Evolutionary conservation across 1,284 basidiomycete species (phyloP).

Genomic region (Rhodotorula sp.): DNA sequence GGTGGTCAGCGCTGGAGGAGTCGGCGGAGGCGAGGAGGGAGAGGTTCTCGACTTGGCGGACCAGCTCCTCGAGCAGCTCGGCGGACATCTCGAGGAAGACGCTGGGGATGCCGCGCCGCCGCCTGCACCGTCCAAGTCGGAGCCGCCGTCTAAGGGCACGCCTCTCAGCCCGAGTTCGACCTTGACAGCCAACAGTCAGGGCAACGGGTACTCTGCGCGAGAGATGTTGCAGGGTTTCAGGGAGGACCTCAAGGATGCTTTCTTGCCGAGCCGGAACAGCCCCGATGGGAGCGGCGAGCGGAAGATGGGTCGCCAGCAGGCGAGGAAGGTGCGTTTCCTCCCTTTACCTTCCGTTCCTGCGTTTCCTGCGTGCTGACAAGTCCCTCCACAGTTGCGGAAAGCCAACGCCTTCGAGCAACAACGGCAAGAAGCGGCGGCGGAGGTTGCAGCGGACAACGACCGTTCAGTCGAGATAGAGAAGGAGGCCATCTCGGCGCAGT

Average conservation of each 20-base stretch:
- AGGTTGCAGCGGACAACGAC: constrained; percentile 35
- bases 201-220: constrained; percentile 3
- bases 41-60: constrained; percentile 42
- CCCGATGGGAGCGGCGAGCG: constrained; percentile 11
- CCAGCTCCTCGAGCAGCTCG: constrained; percentile 41
- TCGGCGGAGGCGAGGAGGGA: constrained; percentile 27
- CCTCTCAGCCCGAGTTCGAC: constrained; percentile 11
- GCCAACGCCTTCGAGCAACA: constrained; percentile 29
- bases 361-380: too few relatives aligned
- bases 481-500: constrained; percentile 31
- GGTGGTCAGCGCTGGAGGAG: constrained; percentile 6
- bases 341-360: too few relatives aligned
- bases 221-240: constrained; percentile 32
- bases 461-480: constrained; percentile 38
- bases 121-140: not conserved
- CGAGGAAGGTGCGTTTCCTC: constrained; percentile 26
- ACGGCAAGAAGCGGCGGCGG: constrained; percentile 33
- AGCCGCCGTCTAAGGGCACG: not conserved
- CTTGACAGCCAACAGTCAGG: not conserved
- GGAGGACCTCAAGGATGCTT: constrained; percentile 25
- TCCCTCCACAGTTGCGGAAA: constrained; percentile 26
- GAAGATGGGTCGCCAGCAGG: constrained; percentile 30
- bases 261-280: constrained; percentile 20
- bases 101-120: not conserved
- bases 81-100: constrained; percentile 26